A percentile compares a stretch with the other conserved stretches of the same genome.
These are phyloP conservation scores for Otatea glauca DNA, from an alignment of 176 grass and related monocot species.

Conservation along the genomic window DNA sequence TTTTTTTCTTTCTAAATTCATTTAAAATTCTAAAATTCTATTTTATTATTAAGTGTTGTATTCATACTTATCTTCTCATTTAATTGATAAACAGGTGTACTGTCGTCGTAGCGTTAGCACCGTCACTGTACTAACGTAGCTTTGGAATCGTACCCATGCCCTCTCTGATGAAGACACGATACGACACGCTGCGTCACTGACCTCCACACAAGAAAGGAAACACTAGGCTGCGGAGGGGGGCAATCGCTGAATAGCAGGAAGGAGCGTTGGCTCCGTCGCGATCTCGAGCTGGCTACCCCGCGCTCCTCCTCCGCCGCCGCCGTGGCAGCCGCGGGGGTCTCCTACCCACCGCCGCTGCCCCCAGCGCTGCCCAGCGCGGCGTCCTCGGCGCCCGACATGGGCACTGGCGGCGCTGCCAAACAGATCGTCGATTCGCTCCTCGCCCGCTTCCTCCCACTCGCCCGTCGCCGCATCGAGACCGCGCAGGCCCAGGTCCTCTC, in stretches of 20 bases:
- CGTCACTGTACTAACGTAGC: too few relatives aligned
- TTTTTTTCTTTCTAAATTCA: too few relatives aligned
- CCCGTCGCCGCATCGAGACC: conserved; percentile 96
- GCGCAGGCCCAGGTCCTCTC: conserved; percentile 87
- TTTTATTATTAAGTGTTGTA: too few relatives aligned
- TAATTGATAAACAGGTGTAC: too few relatives aligned
- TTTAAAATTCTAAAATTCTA: too few relatives aligned
- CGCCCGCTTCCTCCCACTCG: conserved; percentile 89
- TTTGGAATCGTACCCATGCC: too few relatives aligned
- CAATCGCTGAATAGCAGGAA: background rate
- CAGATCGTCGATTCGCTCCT: conserved; percentile 99
- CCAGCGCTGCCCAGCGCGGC: conserved; percentile 1
- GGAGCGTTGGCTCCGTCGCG: background rate
- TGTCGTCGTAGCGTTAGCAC: too few relatives aligned
- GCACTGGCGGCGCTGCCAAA: conserved; percentile 80
- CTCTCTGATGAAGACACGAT: too few relatives aligned
- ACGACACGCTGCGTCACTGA: too few relatives aligned
- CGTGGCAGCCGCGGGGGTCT: conserved; percentile 33
- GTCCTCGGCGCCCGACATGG: conserved; percentile 47
- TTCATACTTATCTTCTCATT: too few relatives aligned
- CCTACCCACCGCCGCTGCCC: conserved; percentile 55
- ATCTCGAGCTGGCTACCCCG: conserved; percentile 62
- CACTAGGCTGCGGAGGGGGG: background rate
- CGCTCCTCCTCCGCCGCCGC: conserved; percentile 50
- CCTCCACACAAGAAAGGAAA: too few relatives aligned